These are phyloP conservation scores for Gracilariopsis chorda DNA, from an alignment of 23 red algal species.

Conservation along the genomic window DNA sequence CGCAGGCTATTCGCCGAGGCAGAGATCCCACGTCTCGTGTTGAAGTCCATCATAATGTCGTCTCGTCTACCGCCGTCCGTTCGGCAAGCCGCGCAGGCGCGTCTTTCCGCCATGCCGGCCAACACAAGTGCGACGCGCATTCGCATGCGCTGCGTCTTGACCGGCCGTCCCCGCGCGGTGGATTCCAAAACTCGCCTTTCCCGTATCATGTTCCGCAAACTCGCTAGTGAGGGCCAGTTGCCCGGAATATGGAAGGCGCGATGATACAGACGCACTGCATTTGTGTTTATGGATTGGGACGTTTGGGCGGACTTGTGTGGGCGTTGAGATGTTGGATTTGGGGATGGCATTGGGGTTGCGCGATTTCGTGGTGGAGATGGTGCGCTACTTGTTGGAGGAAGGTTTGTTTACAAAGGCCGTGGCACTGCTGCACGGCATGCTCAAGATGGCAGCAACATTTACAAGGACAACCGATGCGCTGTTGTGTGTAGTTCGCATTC, in stretches of 20 bases:
- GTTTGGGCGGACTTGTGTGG: too few relatives aligned
- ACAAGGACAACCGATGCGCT: too few relatives aligned
- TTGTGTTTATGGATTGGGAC: too few relatives aligned
- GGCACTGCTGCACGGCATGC: too few relatives aligned
- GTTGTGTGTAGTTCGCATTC: too few relatives aligned
- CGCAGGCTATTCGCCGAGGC: conserved; percentile 20
- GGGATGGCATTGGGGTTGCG: too few relatives aligned
- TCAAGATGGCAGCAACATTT: too few relatives aligned
- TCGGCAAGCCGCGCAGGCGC: conserved; percentile 34
- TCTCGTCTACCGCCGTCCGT: conserved; percentile 39
- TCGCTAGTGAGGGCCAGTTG: conserved; percentile 28
- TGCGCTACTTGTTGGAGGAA: too few relatives aligned
- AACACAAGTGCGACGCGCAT: conserved; percentile 56
- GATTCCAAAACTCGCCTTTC: conserved; percentile 18
- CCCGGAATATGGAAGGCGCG: conserved; percentile 64
- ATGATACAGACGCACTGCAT: too few relatives aligned
- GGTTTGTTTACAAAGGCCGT: too few relatives aligned
- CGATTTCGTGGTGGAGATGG: too few relatives aligned
- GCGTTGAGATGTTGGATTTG: too few relatives aligned
- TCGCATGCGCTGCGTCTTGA: conserved; percentile 53
- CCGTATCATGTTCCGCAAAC: conserved; percentile 54
- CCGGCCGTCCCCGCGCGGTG: conserved; percentile 53
- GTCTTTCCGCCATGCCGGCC: conserved; percentile 40
- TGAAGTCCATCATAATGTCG: conserved; percentile 59
- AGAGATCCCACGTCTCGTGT: conserved; percentile 37